These are phyloP conservation scores for Sporisorium sorghi DNA, from an alignment of 1,284 basidiomycete genomes.

Conservation along the genomic window DNA sequence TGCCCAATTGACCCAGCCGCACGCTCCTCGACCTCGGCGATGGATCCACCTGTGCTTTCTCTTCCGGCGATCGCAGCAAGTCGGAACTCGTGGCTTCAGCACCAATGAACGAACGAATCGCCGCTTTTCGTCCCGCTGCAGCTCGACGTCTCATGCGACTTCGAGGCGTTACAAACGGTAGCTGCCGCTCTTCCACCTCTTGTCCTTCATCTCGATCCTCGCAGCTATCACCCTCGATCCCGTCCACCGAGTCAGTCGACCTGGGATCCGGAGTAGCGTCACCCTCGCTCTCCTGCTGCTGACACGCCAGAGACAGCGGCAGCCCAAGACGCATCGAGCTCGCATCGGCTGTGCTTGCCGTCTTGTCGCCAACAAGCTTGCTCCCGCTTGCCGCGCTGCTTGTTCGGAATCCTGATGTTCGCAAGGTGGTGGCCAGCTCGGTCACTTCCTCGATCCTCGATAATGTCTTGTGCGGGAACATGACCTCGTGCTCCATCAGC, in stretches of 20 bases:
- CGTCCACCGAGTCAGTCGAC: not conserved
- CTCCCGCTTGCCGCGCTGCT: slow-evolving; percentile 19
- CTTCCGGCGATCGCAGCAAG: not conserved
- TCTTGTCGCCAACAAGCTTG: slow-evolving; percentile 8
- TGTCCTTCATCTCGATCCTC: not conserved
- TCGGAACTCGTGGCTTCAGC: not conserved
- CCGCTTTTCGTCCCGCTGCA: slow-evolving; percentile 13
- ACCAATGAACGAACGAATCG: not conserved
- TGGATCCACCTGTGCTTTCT: not conserved
- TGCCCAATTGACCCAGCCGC: slow-evolving; percentile 25
- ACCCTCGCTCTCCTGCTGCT: not conserved
- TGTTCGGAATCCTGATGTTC: slow-evolving; percentile 14
- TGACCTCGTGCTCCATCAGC: slow-evolving; percentile 25
- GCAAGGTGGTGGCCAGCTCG: slow-evolving; percentile 12
- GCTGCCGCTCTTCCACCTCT: not conserved
- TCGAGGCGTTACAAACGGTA: slow-evolving; percentile 26
- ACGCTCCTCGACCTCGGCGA: slow-evolving; percentile 15
- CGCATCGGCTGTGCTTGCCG: slow-evolving; percentile 3
- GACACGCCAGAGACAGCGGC: slow-evolving; percentile 13
- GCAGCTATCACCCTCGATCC: not conserved
- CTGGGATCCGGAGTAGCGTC: not conserved
- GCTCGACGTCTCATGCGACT: slow-evolving; percentile 16
- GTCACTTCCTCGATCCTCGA: slow-evolving; percentile 37
- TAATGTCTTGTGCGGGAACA: slow-evolving; percentile 40
- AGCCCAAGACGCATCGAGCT: slow-evolving; percentile 16